These are phyloP conservation scores for Prunus kanzakura DNA, from an alignment of 306 rosid species.

Conservation along the genomic window DNA sequence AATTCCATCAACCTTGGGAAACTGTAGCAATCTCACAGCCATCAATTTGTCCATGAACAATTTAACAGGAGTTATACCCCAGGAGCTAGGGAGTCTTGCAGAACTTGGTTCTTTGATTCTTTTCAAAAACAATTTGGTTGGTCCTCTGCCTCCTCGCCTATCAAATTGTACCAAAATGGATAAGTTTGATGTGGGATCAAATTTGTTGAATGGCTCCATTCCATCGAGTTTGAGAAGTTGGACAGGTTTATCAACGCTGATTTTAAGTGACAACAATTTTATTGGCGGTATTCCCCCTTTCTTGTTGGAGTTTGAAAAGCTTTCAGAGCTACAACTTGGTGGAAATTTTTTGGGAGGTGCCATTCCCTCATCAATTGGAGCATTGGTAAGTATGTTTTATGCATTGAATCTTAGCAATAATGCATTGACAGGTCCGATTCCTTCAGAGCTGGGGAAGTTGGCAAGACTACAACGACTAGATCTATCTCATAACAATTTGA, in stretches of 20 bases:
- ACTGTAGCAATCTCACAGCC: constrained; percentile 45
- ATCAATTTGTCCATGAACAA: constrained; percentile 52
- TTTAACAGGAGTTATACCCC: constrained; percentile 51
- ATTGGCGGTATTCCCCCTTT: constrained; percentile 58
- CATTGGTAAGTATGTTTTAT: constrained; percentile 41
- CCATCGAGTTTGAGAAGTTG: constrained; percentile 58
- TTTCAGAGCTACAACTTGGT: constrained; percentile 64
- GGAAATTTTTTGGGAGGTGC: constrained; percentile 70
- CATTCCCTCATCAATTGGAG: constrained; percentile 65
- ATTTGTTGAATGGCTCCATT: constrained; percentile 62
- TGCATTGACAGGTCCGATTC: constrained; percentile 61
- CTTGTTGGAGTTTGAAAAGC: constrained; percentile 40
- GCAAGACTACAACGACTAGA: constrained; percentile 38
- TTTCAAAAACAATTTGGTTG: constrained; percentile 58
- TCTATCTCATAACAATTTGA: constrained; percentile 71
- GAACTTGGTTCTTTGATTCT: constrained; percentile 51
- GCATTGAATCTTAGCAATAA: constrained; percentile 76
- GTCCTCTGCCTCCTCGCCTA: constrained; percentile 62
- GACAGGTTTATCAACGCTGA: constrained; percentile 41
- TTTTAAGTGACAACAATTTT: constrained; percentile 61
- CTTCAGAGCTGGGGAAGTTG: constrained; percentile 47
- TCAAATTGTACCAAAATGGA: constrained; percentile 53
- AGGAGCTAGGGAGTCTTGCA: constrained; percentile 59
- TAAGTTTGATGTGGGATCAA: constrained; percentile 62
- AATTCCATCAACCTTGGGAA: constrained; percentile 67